Base-by-base conservation (phyloP, 768 basidiomycete genomes). In the Agaricus subrufescens region DNA sequence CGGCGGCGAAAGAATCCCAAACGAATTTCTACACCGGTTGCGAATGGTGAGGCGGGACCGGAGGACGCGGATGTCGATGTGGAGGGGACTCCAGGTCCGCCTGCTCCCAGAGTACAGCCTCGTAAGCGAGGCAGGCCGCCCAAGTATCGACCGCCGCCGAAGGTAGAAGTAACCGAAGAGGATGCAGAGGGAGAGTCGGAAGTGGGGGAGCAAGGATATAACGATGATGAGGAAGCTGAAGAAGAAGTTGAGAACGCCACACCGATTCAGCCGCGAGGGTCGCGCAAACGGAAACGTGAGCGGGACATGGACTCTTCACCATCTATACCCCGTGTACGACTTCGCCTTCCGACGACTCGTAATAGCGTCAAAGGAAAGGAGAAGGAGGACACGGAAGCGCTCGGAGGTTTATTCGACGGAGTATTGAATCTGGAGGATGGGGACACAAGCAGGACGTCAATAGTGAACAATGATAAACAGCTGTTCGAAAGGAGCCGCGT, bases 391-490 rank as follows among this genome's bases (percentile, higher is more conserved):
- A 86, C 90, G 15, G 87, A 91, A 52, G 85, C 86, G 8, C 86
- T 86, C 6, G 76, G 75, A 40, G 85, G 86, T 26, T 75, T 94
- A 49, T 98, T 95, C 65, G 94, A 97, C 46, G 94, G 94, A 23
- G 77, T 96, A 40, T 76, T 98, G 37, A 70, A 69, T 12, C 69
- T 76, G 1, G 75, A 75, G 15, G 89, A 96, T 53, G 82, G 91
- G 37, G 91, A 93, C 65, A 86, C 80, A 44, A 71, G 76, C 23
- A 85, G 83, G 65, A 93, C 94, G 7, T 67, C 68, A 0, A 87
- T 95, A 27, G 67, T 70, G 3, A 69, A 71, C 30, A 61, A 63
- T 4, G 94, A 96, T 68, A 85, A 87, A 63, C 66, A 75, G 47
- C 77, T 80, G 50, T 98, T 91, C 66, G 90, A 94, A 61, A 75